Conservation (phyloP, 1,139 yeast species). For the Trichomonascaceae sp. region DNA sequence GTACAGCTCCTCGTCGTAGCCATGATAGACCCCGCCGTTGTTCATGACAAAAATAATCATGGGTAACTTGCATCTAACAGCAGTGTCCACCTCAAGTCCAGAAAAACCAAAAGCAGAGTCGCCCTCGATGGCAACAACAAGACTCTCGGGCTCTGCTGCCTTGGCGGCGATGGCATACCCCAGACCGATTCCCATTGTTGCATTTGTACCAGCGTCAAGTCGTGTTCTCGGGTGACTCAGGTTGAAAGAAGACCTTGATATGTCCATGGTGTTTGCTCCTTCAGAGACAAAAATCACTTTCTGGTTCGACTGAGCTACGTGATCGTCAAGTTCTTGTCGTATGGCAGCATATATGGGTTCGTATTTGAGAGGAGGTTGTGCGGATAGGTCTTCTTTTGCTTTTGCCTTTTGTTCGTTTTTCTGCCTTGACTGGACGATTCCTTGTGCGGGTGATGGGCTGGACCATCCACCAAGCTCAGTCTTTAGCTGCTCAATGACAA, state of each 20-base stretch:
- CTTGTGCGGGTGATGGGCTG: constrained; percentile 23
- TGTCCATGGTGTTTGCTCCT: constrained; percentile 64
- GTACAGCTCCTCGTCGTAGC: constrained; percentile 30
- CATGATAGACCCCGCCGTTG: constrained; percentile 57
- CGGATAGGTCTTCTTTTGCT: constrained; percentile 8
- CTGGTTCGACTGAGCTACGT: constrained; percentile 12
- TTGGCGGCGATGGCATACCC: constrained; percentile 56
- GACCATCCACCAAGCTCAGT: constrained; percentile 15
- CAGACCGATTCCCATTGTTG: constrained; percentile 59
- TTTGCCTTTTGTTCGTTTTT: constrained; percentile 29
- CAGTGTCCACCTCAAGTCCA: constrained; percentile 52
- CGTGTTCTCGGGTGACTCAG: constrained; percentile 38
- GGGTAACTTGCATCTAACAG: constrained; percentile 39
- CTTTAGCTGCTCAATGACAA: constrained; percentile 29
- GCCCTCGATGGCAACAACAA: constrained; percentile 49
- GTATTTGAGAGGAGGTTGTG: constrained; percentile 30
- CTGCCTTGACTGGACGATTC: constrained; percentile 22
- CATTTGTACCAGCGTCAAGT: constrained; percentile 58
- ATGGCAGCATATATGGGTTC: constrained; percentile 39
- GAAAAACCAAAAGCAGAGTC: constrained; percentile 65
- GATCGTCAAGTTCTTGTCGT: constrained; percentile 26
- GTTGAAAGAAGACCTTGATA: constrained; percentile 46
- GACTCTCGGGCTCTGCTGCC: constrained; percentile 31
- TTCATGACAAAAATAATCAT: constrained; percentile 49
- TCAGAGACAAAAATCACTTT: constrained; percentile 38